Evolutionary conservation across 495 filamentous ascomycete species (phyloP).

Genomic region (Hypoxylon intermedium): DNA sequence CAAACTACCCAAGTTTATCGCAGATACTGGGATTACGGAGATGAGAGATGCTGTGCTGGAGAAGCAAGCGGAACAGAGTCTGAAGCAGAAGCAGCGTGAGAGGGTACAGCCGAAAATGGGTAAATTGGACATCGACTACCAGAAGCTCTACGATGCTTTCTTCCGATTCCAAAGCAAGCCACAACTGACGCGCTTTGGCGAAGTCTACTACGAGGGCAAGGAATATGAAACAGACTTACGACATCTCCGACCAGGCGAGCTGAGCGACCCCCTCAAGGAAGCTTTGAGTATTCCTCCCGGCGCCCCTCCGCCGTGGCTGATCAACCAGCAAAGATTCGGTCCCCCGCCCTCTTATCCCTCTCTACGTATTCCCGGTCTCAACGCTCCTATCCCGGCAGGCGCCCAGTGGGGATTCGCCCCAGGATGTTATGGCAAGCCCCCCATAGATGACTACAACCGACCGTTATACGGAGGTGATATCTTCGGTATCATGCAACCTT

Average conservation of each 20-base stretch:
- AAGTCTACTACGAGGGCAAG: slow-evolving; percentile 98
- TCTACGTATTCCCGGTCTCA: slow-evolving; percentile 90
- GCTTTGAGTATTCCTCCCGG: slow-evolving; percentile 93
- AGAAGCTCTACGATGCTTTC: slow-evolving; percentile 96
- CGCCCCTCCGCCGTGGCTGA: slow-evolving; percentile 94
- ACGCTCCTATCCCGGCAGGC: slow-evolving; percentile 94
- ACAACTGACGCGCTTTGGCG: slow-evolving; percentile 89
- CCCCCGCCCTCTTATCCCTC: slow-evolving; percentile 92
- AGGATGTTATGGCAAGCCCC: slow-evolving; percentile 94
- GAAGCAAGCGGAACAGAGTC: slow-evolving; percentile 85
- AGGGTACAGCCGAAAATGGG: slow-evolving; percentile 96
- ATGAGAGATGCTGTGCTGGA: slow-evolving; percentile 97
- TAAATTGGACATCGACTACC: slow-evolving; percentile 96
- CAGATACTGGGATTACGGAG: slow-evolving; percentile 95
- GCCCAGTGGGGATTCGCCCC: slow-evolving; percentile 94
- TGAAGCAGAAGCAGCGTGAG: slow-evolving; percentile 96
- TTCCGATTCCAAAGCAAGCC: slow-evolving; percentile 97
- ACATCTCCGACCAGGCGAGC: slow-evolving; percentile 86
- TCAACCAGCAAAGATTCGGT: slow-evolving; percentile 93
- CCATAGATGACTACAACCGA: slow-evolving; percentile 87
- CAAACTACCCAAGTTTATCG: slow-evolving; percentile 93
- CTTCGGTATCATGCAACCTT: slow-evolving; percentile 79
- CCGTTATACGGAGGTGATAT: slow-evolving; percentile 94
- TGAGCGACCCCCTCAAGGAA: slow-evolving; percentile 89
- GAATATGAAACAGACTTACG: slow-evolving; percentile 95